Base-by-base conservation (phyloP, 78 protist species). In the Protostelium mycophagum region DNA sequence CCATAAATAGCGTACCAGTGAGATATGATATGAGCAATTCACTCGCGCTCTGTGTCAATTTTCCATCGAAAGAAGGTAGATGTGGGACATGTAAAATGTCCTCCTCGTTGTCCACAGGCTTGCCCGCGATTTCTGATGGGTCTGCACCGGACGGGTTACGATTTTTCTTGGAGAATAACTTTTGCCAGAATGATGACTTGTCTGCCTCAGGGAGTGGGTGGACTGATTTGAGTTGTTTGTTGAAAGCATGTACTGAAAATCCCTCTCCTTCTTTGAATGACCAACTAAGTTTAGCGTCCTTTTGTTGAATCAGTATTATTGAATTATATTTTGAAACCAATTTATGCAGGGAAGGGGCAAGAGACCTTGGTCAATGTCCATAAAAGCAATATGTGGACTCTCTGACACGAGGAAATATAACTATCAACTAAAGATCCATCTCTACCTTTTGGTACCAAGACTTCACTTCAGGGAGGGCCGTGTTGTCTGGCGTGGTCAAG, bases 1-100 rank as follows among this genome's bases (percentile, higher is more conserved):
- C n/a, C n/a, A n/a, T n/a, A n/a, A n/a, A n/a, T n/a, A n/a, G n/a
- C n/a, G n/a, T n/a, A 51, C 73, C 93, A 5, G 96, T 95, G n/a
- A 95, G 91, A 87, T 84, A 89, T 34, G 94, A 88, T 35, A 95
- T 85, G 0, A 95, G 89, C 83, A 95, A 88, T 88, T 95, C 96
- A 0, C 90, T 0, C 90, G 91, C 96, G 37, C 92, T 84, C 90
- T 90, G 95, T 36, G 86, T 84, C 23, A 95, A 73, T 36, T 1
- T 31, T 36, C 88, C 93, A 35, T 39, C 96, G 39, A 91, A 94
- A 25, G 91, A 16, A 37, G 93, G 96, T 9, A 94, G 90, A 25
- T 10, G 0, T 37, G 37, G 23, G 88, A 93, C 36, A 88, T 93
- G 96, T 37, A 93, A 87, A n/a, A 93, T 28, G 91, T 93, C 95